phyloP scores from a whole-genome alignment of 2,329 filamentous ascomycete species.

The Alternaria sp. region DNA sequence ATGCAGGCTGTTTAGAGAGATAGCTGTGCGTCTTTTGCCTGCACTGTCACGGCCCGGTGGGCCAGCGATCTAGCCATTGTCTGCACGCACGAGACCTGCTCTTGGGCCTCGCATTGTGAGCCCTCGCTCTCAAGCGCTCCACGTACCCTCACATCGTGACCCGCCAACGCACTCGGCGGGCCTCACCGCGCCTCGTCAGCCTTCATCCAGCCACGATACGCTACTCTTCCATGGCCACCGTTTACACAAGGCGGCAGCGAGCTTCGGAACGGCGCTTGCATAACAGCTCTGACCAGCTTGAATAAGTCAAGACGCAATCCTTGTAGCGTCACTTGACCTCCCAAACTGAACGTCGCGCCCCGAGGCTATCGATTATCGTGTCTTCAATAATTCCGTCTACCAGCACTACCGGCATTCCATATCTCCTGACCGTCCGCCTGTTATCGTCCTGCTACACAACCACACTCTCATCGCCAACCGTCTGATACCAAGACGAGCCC shows the following conservation, averaged over 20 bases:
- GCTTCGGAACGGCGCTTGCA: constrained; percentile 35
- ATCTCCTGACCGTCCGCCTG: constrained; percentile 20
- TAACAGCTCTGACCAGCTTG: constrained; percentile 30
- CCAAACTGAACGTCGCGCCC: constrained; percentile 26
- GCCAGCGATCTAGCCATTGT: constrained; percentile 40
- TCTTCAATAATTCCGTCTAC: constrained; percentile 22
- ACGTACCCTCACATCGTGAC: constrained; percentile 33
- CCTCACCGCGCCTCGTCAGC: constrained; percentile 24
- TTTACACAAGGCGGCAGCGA: constrained; percentile 31
- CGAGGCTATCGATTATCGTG: constrained; percentile 19
- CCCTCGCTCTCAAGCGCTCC: constrained; percentile 32
- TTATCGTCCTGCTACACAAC: constrained; percentile 16
- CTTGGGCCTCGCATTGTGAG: constrained; percentile 33
- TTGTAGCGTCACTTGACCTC: constrained; percentile 44
- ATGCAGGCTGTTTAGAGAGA: constrained; percentile 18
- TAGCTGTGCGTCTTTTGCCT: constrained; percentile 22
- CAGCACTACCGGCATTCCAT: constrained; percentile 15
- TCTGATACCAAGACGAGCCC: constrained; percentile 9
- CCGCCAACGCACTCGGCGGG: constrained; percentile 29
- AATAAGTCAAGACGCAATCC: constrained; percentile 34
- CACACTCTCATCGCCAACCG: constrained; percentile 12
- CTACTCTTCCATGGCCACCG: constrained; percentile 32
- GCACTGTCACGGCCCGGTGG: constrained; percentile 39
- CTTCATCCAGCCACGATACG: constrained; percentile 27
- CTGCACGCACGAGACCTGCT: constrained; percentile 46